Conservation (phyloP, 2,329 filamentous ascomycete species). For the Rutstroemia sp. region DNA sequence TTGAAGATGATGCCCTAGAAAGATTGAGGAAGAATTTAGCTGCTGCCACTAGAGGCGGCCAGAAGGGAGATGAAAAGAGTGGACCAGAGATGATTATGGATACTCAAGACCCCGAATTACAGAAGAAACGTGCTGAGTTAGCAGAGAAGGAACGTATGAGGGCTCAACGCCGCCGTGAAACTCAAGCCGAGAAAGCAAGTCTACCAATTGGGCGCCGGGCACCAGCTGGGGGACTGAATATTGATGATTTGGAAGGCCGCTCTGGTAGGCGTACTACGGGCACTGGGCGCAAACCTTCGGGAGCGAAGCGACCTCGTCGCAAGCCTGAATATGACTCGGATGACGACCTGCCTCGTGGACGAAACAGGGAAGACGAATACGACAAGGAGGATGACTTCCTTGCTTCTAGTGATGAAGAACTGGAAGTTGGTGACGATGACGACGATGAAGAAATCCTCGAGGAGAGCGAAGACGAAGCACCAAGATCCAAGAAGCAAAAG, state of each 20-base stretch:
- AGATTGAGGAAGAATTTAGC: constrained; percentile 61
- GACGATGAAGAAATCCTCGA: constrained; percentile 36
- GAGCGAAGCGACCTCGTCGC: constrained; percentile 44
- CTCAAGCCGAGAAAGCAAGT: constrained; percentile 51
- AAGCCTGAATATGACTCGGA: constrained; percentile 69
- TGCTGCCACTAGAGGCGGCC: constrained; percentile 49
- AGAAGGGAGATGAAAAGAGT: constrained; percentile 45
- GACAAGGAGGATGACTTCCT: constrained; percentile 76
- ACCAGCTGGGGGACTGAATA: constrained; percentile 49
- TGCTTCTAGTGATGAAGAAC: constrained; percentile 66
- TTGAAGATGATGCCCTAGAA: constrained; percentile 65
- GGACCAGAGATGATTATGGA: constrained; percentile 61
- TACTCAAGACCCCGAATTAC: constrained; percentile 66
- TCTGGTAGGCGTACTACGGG: constrained; percentile 40
- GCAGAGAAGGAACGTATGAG: constrained; percentile 68
- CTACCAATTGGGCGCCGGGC: constrained; percentile 32
- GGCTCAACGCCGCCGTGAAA: constrained; percentile 58
- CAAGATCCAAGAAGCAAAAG: constrained; percentile 29
- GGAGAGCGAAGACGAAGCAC: constrained; percentile 32
- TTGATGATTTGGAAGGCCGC: constrained; percentile 61
- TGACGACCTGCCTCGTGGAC: constrained; percentile 55
- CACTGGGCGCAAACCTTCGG: constrained; percentile 44
- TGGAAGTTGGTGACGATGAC: constrained; percentile 47
- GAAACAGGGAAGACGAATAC: constrained; percentile 63
- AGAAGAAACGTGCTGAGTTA: constrained; percentile 64